phyloP scores from a whole-genome alignment of 2,329 filamentous ascomycete species.

The Paraconiothyrium brasiliense region DNA sequence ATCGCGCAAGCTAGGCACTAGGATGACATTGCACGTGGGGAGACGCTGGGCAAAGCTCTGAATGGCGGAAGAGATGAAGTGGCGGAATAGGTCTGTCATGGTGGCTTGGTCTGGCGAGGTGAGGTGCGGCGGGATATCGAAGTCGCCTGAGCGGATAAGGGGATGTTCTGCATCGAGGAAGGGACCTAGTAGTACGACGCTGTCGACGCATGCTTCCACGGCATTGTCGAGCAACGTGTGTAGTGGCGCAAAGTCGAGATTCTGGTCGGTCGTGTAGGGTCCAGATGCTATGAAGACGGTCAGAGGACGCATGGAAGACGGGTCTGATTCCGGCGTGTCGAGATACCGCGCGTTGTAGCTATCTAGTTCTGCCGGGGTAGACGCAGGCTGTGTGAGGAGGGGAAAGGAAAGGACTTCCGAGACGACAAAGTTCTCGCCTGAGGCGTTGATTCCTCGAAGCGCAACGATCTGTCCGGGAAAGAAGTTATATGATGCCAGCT shows the following conservation, averaged over 20 bases:
- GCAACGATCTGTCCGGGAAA: conserved; percentile 96
- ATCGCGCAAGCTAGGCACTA: conserved; percentile 85
- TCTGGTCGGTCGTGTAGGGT: conserved; percentile 91
- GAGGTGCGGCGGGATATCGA: conserved; percentile 52
- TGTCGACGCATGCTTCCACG: conserved; percentile 77
- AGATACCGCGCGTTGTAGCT: conserved; percentile 74
- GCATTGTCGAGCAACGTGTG: conserved; percentile 83
- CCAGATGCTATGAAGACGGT: conserved; percentile 82
- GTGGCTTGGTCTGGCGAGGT: conserved; percentile 75
- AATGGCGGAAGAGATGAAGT: conserved; percentile 78
- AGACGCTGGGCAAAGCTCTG: conserved; percentile 74
- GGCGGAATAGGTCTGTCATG: conserved; percentile 82
- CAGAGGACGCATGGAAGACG: conserved; percentile 67
- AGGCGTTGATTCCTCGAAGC: conserved; percentile 84
- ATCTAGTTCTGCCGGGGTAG: conserved; percentile 71
- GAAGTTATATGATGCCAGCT: conserved; percentile 77
- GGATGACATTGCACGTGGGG: conserved; percentile 81
- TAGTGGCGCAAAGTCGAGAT: conserved; percentile 88
- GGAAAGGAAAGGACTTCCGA: conserved; percentile 80
- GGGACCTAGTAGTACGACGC: conserved; percentile 81
- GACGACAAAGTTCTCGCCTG: conserved; percentile 83
- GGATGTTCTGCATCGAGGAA: conserved; percentile 95
- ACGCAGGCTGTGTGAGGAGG: conserved; percentile 77
- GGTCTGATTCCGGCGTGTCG: conserved; percentile 66
- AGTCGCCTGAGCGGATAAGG: conserved; percentile 70